These are phyloP conservation scores for Protomyces pachydermus DNA, from an alignment of 1,139 yeast genomes.

Conservation along the genomic window DNA sequence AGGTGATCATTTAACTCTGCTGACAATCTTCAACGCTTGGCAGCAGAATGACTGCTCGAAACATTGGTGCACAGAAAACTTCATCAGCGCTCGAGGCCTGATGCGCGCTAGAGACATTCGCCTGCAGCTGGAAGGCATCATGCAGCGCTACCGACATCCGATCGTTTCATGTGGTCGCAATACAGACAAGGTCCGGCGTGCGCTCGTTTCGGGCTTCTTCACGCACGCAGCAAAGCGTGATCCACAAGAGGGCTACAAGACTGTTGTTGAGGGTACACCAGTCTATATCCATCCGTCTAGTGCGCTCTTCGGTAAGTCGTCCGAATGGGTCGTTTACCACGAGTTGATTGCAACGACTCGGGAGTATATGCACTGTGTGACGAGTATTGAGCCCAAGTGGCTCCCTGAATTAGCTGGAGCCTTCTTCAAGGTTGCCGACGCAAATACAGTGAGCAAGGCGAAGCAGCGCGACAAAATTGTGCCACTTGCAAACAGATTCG, in stretches of 20 bases:
- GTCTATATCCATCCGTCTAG: slow-evolving; percentile 90
- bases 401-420: slow-evolving; percentile 79
- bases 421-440: slow-evolving; percentile 63
- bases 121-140: slow-evolving; percentile 59
- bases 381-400: slow-evolving; percentile 81
- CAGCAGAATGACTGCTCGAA: slow-evolving; percentile 54
- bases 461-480: slow-evolving; percentile 51
- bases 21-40: slow-evolving; percentile 83
- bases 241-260: slow-evolving; percentile 70
- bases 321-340: slow-evolving; percentile 80
- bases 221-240: slow-evolving; percentile 77
- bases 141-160: slow-evolving; percentile 52
- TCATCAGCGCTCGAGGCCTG: slow-evolving; percentile 74
- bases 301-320: slow-evolving; percentile 63
- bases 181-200: slow-evolving; percentile 59
- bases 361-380: slow-evolving; percentile 88
- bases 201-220: slow-evolving; percentile 83
- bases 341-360: slow-evolving; percentile 72
- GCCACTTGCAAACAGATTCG: slow-evolving; percentile 58
- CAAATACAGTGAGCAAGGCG: slow-evolving; percentile 42
- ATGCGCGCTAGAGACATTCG: slow-evolving; percentile 74
- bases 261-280: slow-evolving; percentile 68
- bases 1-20: slow-evolving; percentile 82
- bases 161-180: slow-evolving; percentile 59
- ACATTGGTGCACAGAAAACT: slow-evolving; percentile 78